Conservation (phyloP, 208 protist genomes). For the Leishmania turanica region DNA sequence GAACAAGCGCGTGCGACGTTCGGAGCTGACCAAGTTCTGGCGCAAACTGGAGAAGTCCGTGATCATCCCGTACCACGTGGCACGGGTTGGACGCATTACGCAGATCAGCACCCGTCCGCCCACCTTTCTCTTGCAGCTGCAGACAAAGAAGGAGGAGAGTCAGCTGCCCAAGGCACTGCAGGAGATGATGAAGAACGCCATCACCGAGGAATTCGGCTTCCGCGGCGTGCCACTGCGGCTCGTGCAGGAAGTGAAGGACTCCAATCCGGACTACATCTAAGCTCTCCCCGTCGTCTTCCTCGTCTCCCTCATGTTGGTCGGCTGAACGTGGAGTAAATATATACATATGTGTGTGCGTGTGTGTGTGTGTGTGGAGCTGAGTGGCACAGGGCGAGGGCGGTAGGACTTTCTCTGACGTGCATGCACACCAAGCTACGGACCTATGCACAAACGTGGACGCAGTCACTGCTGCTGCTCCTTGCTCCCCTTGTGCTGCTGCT, state of each 20-base stretch:
- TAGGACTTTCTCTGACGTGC: not conserved
- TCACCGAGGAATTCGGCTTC: slow-evolving; percentile 92
- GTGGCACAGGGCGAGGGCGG: not conserved
- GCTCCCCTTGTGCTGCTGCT: not conserved
- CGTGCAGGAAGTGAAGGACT: slow-evolving; percentile 90
- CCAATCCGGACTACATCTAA: slow-evolving; percentile 91
- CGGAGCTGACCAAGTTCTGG: slow-evolving; percentile 89
- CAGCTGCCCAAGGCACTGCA: slow-evolving; percentile 74
- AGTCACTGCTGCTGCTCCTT: not conserved
- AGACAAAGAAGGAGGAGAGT: slow-evolving; percentile 89
- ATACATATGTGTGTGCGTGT: too few relatives aligned
- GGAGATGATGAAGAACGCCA: slow-evolving; percentile 92
- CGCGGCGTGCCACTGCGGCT: slow-evolving; percentile 87
- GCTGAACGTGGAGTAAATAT: not conserved
- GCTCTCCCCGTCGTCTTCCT: too few relatives aligned
- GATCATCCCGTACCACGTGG: slow-evolving; percentile 89
- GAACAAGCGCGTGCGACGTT: slow-evolving; percentile 87
- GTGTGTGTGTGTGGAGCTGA: too few relatives aligned
- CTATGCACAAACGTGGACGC: not conserved
- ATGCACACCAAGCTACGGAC: not conserved
- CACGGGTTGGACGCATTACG: slow-evolving; percentile 81
- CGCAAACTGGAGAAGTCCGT: slow-evolving; percentile 91
- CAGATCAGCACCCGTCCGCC: slow-evolving; percentile 89
- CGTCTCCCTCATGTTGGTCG: not conserved
- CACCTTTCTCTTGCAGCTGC: slow-evolving; percentile 86